Conservation (phyloP, 1,284 basidiomycete genomes). For the Kwoniella shivajii region DNA sequence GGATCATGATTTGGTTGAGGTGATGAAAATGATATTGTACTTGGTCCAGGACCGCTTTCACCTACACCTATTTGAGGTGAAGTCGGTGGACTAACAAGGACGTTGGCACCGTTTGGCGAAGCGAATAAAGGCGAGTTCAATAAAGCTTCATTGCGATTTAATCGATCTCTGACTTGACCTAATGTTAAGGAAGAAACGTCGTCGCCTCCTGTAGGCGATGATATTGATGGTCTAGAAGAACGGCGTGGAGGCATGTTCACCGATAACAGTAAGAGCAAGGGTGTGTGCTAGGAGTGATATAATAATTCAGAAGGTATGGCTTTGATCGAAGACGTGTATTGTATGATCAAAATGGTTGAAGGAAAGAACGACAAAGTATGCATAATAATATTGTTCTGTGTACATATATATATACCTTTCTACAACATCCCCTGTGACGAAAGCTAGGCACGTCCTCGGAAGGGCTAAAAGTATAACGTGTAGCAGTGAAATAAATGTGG, state of each 20-base stretch:
- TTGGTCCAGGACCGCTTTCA: constrained; percentile 7
- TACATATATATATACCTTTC: no score
- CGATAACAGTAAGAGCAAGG: no score
- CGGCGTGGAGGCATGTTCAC: constrained; percentile 13
- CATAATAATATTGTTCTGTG: no score
- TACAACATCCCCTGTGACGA: no score
- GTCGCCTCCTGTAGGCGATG: constrained; percentile 19
- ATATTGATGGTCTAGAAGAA: constrained; percentile 9
- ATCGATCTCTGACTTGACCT: constrained; percentile 38
- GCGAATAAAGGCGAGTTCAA: constrained; percentile 35
- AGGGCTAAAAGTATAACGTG: no score
- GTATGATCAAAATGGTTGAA: no score
- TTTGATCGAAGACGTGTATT: no score
- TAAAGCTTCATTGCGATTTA: constrained; percentile 45
- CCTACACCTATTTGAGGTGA: not conserved
- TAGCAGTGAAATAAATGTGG: no score
- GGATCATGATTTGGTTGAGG: constrained; percentile 24
- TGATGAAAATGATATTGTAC: not conserved
- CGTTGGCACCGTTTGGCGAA: constrained; percentile 3
- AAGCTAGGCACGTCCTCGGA: no score
- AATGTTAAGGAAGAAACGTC: constrained; percentile 41
- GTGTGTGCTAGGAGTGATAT: not conserved
- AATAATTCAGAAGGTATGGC: no score
- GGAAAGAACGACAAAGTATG: no score
- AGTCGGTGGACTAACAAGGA: not conserved